These are phyloP conservation scores for Suhomyces kunorum DNA, from an alignment of 1,139 yeast species.

Conservation along the genomic window DNA sequence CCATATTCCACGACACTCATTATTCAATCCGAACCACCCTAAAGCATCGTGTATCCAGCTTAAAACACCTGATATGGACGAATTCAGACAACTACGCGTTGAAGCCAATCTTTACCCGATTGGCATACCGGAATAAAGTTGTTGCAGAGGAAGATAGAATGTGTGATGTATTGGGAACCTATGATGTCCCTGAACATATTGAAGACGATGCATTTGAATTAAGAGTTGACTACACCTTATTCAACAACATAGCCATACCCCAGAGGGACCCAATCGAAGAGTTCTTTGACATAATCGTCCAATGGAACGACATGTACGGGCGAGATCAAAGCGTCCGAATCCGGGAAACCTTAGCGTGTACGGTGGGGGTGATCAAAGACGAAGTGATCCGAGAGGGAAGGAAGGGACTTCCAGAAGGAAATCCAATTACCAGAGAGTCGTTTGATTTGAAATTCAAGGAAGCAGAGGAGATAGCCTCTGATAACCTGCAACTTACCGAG, in stretches of 20 bases:
- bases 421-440: slow-evolving; percentile 1
- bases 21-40: slow-evolving; percentile 23
- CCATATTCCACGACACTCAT: neutral
- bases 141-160: slow-evolving; percentile 18
- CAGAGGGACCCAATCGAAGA: slow-evolving; percentile 26
- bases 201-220: slow-evolving; percentile 16
- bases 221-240: slow-evolving; percentile 28
- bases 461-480: slow-evolving; percentile 16
- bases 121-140: slow-evolving; percentile 16
- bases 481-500: slow-evolving; percentile 19
- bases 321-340: slow-evolving; percentile 10
- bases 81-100: slow-evolving; percentile 25
- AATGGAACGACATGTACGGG: slow-evolving; percentile 18
- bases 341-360: slow-evolving; percentile 29
- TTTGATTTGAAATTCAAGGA: neutral
- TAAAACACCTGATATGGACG: slow-evolving; percentile 33
- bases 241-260: slow-evolving; percentile 22
- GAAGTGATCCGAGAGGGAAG: slow-evolving; percentile 17
- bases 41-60: slow-evolving; percentile 24
- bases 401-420: neutral
- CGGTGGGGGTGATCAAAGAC: slow-evolving; percentile 25
- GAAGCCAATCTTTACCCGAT: slow-evolving; percentile 26
- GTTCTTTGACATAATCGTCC: slow-evolving; percentile 26
- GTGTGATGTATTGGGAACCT: slow-evolving; percentile 19
- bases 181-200: slow-evolving; percentile 12